A percentile compares a stretch with the other conserved stretches of the same genome.
phyloP scores from a whole-genome alignment of 1,284 basidiomycete genomes.

The Trichosporon ovoides region DNA sequence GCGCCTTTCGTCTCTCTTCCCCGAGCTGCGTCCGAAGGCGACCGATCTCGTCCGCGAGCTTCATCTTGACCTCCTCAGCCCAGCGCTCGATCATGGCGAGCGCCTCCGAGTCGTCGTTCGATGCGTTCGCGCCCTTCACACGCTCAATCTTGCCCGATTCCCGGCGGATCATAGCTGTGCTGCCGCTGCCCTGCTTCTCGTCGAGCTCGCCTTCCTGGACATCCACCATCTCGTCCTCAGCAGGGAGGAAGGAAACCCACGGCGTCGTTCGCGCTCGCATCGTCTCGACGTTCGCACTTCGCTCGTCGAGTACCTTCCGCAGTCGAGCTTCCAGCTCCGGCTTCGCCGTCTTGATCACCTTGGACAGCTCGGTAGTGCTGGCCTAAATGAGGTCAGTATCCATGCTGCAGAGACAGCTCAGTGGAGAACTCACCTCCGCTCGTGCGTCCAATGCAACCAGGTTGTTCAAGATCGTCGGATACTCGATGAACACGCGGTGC shows the following conservation, averaged over 20 bases:
- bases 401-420: no score
- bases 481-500: slow-evolving; percentile 37
- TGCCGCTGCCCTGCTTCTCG: not conserved
- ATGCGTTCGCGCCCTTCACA: slow-evolving; percentile 6
- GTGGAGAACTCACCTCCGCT: slow-evolving; percentile 30
- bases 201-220: not conserved
- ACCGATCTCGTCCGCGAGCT: slow-evolving; percentile 27
- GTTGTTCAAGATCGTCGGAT: slow-evolving; percentile 24
- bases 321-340: slow-evolving; percentile 24
- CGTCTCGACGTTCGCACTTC: slow-evolving; percentile 30
- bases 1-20: slow-evolving; percentile 12
- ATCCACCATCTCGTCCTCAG: not conserved
- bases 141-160: slow-evolving; percentile 15
- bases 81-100: slow-evolving; percentile 34
- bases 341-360: slow-evolving; percentile 19
- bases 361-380: slow-evolving; percentile 21
- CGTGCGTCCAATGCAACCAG: slow-evolving; percentile 32
- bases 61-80: slow-evolving; percentile 34
- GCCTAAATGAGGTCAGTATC: slow-evolving; percentile 16
- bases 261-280: slow-evolving; percentile 38
- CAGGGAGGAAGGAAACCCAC: slow-evolving; percentile 29
- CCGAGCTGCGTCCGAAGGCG: slow-evolving; percentile 18
- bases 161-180: not conserved
- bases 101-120: slow-evolving; percentile 17
- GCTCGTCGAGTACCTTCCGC: slow-evolving; percentile 19